These are phyloP conservation scores for Xylariales sp. DNA, from an alignment of 2,329 filamentous ascomycete genomes.

Conservation along the genomic window DNA sequence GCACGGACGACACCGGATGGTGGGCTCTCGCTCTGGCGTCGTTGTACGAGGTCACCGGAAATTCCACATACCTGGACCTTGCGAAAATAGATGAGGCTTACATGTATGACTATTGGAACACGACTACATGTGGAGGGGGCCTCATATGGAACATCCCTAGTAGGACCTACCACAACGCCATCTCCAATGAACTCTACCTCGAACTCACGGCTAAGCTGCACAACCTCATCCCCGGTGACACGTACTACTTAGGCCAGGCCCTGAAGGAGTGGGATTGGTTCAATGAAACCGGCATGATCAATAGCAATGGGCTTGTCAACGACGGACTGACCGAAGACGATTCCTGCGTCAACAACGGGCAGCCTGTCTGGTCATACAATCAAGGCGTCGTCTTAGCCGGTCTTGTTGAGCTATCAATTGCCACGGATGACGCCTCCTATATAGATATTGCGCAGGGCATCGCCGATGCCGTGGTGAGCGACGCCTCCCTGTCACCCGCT, in stretches of 20 bases:
- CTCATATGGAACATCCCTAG: slow-evolving; percentile 59
- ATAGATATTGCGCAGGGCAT: slow-evolving; percentile 43
- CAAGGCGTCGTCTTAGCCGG: slow-evolving; percentile 71
- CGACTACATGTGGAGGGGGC: slow-evolving; percentile 56
- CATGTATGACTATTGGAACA: slow-evolving; percentile 57
- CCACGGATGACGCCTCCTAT: slow-evolving; percentile 46
- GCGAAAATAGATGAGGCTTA: slow-evolving; percentile 61
- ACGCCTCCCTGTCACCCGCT: slow-evolving; percentile 51
- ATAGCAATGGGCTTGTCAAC: slow-evolving; percentile 54
- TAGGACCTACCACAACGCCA: slow-evolving; percentile 55
- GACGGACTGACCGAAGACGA: slow-evolving; percentile 55
- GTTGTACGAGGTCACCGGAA: slow-evolving; percentile 59
- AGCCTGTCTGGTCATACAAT: slow-evolving; percentile 59
- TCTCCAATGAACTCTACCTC: slow-evolving; percentile 61
- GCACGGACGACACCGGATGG: slow-evolving; percentile 62
- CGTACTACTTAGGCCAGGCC: slow-evolving; percentile 54
- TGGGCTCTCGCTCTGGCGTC: slow-evolving; percentile 64
- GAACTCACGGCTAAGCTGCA: slow-evolving; percentile 58
- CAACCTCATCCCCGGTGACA: slow-evolving; percentile 53
- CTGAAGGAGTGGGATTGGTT: slow-evolving; percentile 59
- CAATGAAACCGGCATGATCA: slow-evolving; percentile 55
- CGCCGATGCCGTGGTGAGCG: slow-evolving; percentile 49
- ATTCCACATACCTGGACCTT: slow-evolving; percentile 58
- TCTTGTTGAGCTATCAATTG: slow-evolving; percentile 63
- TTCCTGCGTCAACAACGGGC: slow-evolving; percentile 48